A percentile compares a stretch with the other conserved stretches of the same genome.
These are phyloP conservation scores for Babjeviella inositovora DNA, from an alignment of 805 yeast genomes.

Conservation along the genomic window DNA sequence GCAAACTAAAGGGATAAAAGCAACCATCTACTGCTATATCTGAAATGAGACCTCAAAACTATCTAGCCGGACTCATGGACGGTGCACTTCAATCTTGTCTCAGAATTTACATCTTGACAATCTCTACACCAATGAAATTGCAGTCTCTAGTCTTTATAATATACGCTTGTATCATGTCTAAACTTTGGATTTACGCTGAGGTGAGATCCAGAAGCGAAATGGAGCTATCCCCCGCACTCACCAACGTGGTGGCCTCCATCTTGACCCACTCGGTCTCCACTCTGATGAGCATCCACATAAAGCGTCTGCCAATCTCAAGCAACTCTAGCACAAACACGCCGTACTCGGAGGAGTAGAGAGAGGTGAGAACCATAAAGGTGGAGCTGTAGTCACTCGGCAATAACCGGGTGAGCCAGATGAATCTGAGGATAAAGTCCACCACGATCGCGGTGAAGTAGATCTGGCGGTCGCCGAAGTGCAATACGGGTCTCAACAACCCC, in stretches of 20 bases:
- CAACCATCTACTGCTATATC: too few relatives aligned
- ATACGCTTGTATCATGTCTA: constrained; percentile 1
- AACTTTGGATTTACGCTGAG: constrained; percentile 1
- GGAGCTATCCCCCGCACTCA: constrained; percentile 1
- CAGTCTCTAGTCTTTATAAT: constrained; percentile 1
- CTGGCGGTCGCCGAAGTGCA: constrained; percentile 10
- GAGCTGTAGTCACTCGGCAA: constrained; percentile 11
- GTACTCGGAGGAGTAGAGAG: constrained; percentile 22
- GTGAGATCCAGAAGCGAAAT: not conserved
- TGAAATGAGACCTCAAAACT: too few relatives aligned
- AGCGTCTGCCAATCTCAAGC: constrained; percentile 69
- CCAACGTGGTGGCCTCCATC: constrained; percentile 4
- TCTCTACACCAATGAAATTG: constrained; percentile 1
- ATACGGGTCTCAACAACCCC: constrained; percentile 10
- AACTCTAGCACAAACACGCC: constrained; percentile 57
- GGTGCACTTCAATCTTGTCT: not conserved
- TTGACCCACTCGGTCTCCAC: constrained; percentile 57
- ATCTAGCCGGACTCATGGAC: too few relatives aligned
- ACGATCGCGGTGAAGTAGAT: constrained; percentile 41
- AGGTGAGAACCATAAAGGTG: constrained; percentile 6
- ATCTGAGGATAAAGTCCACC: constrained; percentile 53
- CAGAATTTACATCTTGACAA: constrained; percentile 1
- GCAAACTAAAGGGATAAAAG: too few relatives aligned
- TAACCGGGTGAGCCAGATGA: constrained; percentile 56
- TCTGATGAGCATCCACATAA: constrained; percentile 80